A percentile compares a stretch with the other conserved stretches of the same genome.
Conservation (phyloP, 2,329 filamentous ascomycete species). For the Apiospora rasikravindrae region DNA sequence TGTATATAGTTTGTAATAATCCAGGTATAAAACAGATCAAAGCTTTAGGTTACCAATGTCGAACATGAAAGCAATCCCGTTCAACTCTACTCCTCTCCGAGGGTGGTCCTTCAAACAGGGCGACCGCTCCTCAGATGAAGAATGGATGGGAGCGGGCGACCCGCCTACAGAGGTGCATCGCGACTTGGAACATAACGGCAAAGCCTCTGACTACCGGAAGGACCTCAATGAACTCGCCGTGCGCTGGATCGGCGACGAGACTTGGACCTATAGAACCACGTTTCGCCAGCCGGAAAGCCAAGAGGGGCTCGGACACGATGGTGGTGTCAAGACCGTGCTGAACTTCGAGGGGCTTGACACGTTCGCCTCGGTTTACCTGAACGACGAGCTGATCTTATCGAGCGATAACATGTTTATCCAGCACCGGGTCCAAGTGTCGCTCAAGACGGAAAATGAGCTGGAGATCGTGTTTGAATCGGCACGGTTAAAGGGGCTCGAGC, state of each 20-base stretch:
- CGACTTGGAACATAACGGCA: constrained; percentile 24
- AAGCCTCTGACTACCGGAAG: constrained; percentile 61
- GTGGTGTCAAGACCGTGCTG: constrained; percentile 48
- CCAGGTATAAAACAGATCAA: too few relatives aligned
- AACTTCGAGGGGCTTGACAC: constrained; percentile 70
- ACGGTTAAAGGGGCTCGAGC: constrained; percentile 54
- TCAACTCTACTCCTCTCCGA: neutral
- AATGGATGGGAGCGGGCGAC: neutral
- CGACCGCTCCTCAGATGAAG: neutral
- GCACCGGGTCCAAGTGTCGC: constrained; percentile 58
- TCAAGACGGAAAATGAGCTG: constrained; percentile 47
- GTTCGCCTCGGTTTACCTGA: constrained; percentile 62
- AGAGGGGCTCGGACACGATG: neutral
- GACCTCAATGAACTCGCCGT: constrained; percentile 65
- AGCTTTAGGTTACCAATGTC: neutral
- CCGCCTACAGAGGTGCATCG: constrained; percentile 8
- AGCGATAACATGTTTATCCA: constrained; percentile 70
- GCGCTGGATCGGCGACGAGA: constrained; percentile 66
- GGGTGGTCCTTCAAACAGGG: constrained; percentile 13
- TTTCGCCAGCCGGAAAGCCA: constrained; percentile 34
- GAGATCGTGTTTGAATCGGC: constrained; percentile 64
- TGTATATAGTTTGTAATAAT: too few relatives aligned
- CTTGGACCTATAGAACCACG: constrained; percentile 60
- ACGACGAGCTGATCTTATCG: constrained; percentile 56
- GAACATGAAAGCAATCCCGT: neutral